Evolutionary conservation across 148 eudicot genomes (phyloP).

Genomic region (Talinum fruticosum): DNA sequence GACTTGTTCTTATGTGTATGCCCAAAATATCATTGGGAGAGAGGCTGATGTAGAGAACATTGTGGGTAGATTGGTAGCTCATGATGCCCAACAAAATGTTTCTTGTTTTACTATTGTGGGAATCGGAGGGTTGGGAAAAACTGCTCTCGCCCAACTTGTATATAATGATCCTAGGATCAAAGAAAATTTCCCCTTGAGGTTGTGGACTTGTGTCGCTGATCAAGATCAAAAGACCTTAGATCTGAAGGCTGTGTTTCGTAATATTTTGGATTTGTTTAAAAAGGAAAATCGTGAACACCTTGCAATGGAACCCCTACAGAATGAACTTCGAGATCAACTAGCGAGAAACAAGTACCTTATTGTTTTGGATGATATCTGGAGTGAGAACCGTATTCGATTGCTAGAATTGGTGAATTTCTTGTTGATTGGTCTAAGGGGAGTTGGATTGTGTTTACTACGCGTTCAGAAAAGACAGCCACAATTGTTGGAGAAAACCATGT

Average conservation of each 20-base stretch:
- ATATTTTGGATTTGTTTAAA: too few relatives aligned
- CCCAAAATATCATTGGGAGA: too few relatives aligned
- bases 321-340: background rate
- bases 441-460: constrained; percentile 34
- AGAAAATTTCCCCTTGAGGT: background rate
- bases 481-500: constrained; percentile 13
- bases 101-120: background rate
- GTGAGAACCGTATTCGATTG: constrained; percentile 17
- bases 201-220: background rate
- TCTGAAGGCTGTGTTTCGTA: background rate
- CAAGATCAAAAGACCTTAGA: background rate
- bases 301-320: background rate
- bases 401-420: constrained; percentile 10
- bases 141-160: too few relatives aligned
- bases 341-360: too few relatives aligned
- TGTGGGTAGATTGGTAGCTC: background rate
- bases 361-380: constrained; percentile 32
- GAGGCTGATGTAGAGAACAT: background rate
- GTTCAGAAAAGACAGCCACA: constrained; percentile 20
- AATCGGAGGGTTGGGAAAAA: background rate
- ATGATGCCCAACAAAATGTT: background rate
- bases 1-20: too few relatives aligned
- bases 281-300: background rate
- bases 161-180: background rate
- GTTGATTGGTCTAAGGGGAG: constrained; percentile 20